Evolutionary conservation across 225 moss, liverwort and hornwort species (phyloP), one percentile per base, ranked within the genome.

Genomic region (Climacium dendroides): DNA sequence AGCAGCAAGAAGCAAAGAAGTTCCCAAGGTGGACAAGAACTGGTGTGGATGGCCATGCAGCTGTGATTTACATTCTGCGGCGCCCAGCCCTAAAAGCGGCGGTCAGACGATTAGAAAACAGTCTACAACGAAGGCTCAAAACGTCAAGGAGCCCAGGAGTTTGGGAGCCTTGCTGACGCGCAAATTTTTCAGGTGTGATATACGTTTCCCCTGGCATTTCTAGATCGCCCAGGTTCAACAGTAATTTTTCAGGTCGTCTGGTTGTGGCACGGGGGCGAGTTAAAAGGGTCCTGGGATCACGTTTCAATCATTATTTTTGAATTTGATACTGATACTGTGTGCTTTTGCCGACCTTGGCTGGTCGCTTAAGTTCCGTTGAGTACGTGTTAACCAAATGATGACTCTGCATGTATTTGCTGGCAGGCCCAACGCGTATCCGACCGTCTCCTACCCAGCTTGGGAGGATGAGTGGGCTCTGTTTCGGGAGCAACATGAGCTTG

Each of bases 401-500:
- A n/a, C 71, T 87, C 26, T 87, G 30, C 13, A 24, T 61, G 72
- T 83, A 11, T 61, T 65, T 87, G 79, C 65, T 83, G 57, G 60
- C 89, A 94, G 93, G 85, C 83, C 82, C 59, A 82, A 80, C 85
- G 84, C 79, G 34, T 81, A 64, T 79, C 63, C 74, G 78, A 82
- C 88, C 4, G 79, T 89, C 78, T 83, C 90, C 50, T 87, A 92
- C 84, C 91, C 93, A 86, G 92, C 93, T 82, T 94, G 93, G 93
- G 93, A 94, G 87, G 88, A 90, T 71, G 92, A 94, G 59, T 92
- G 90, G 93, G 89, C 93, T 50, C 43, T 90, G 35, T 94, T 92
- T 70, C 88, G 91, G 66, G 91, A 92, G 89, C 90, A 92, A 87
- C 92, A 94, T 83, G 92, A 91, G 14, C 87, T 88, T 83, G 93